Evolutionary conservation across 441 rosid genomes (phyloP), one percentile per base, ranked within the genome.

Genomic region (Codiaeum variegatum): DNA sequence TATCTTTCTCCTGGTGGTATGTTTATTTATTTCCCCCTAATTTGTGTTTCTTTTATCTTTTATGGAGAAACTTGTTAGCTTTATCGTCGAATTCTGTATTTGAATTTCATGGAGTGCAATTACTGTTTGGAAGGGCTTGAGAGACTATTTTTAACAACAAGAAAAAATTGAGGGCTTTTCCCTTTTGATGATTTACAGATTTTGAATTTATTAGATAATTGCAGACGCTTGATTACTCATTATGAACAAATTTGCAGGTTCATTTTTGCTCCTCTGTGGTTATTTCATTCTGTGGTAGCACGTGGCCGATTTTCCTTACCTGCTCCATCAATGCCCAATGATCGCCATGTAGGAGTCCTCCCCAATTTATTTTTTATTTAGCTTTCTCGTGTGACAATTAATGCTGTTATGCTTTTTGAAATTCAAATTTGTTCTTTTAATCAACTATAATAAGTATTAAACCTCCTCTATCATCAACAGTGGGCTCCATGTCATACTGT

Each of bases 401-500:
- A 36, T 18, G 21, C 12, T 67, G 4, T 29, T 26, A 3, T 16
- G 21, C 19, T 52, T 55, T 31, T 54, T 24, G 42, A 61, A 66
- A 58, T 32, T 42, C 42, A 21, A 46, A 28, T 31, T 13, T 66
- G 36, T 18, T 62, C 67, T 9, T 40, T 59, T 31, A 52, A 44
- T 73, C 59, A 42, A 52, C 64, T 46, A 56, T 60, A 40, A 38
- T 38, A 16, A 13, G 19, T 19, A 49, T 15, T 49, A 52, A 16
- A 23, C 67, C 23, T 77, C 68, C 69, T 73, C 73, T 79, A 75
- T 86, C 77, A 64, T 86, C 77, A 75, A 86, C 93, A 94, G 98
- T 94, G 98, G 98, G 97, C 98, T 71, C 98, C 98, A 47, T 91
- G 86, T 80, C 98, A 94, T 87, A 84, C 97, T 74, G 52, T 94